phyloP scores from a whole-genome alignment of 129 eudicot genomes.

The Flaveria trinervia region DNA sequence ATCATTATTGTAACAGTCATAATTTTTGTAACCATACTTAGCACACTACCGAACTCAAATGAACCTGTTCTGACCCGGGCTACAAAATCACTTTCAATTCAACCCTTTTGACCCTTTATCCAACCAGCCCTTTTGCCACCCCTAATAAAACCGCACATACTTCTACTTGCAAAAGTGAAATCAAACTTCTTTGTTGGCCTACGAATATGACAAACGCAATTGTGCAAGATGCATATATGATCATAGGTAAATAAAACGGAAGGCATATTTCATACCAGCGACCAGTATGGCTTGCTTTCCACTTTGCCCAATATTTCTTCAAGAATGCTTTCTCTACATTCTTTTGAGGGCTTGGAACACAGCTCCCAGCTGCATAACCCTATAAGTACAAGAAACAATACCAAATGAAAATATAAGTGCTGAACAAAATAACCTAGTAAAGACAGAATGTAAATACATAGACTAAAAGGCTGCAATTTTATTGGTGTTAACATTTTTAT shows the following conservation, averaged over 20 bases:
- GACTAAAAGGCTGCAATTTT: background rate
- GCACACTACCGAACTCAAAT: background rate
- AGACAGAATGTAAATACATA: slow-evolving; percentile 11
- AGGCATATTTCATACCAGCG: slow-evolving; percentile 61
- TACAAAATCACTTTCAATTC: background rate
- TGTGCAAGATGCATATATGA: slow-evolving; percentile 12
- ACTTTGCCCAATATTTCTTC: slow-evolving; percentile 92
- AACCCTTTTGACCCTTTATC: background rate
- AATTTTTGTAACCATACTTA: background rate
- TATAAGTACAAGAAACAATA: slow-evolving; percentile 35
- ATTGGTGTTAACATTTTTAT: slow-evolving; percentile 12
- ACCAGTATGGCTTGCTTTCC: slow-evolving; percentile 93
- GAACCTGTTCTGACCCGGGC: background rate
- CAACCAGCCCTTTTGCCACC: background rate
- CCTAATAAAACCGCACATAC: background rate
- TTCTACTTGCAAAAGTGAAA: background rate
- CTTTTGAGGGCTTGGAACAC: slow-evolving; percentile 90
- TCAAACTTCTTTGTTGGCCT: background rate
- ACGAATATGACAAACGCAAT: slow-evolving; percentile 13
- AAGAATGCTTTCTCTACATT: slow-evolving; percentile 89
- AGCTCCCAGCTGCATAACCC: slow-evolving; percentile 99
- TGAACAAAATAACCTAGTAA: slow-evolving; percentile 1
- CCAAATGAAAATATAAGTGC: background rate
- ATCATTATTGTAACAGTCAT: background rate
- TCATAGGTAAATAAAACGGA: background rate